A percentile compares a stretch with the other conserved stretches of the same genome.
phyloP scores from a whole-genome alignment of 108 stramenopile species.

The Nannochloropsis gaditana region DNA sequence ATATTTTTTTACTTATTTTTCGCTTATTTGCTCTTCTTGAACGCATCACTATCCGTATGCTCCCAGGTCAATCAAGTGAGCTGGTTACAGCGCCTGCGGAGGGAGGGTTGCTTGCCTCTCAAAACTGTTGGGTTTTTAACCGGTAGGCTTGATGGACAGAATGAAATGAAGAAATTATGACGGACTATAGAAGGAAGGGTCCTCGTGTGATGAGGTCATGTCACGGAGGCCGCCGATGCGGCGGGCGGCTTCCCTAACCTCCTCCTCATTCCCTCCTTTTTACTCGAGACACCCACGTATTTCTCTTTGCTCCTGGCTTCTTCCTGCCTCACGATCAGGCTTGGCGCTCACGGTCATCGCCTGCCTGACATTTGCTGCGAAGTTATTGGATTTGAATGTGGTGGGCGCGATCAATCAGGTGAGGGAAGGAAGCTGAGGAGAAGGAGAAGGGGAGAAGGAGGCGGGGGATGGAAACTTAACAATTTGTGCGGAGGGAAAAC shows the following conservation, averaged over 20 bases:
- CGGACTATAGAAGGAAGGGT: no score
- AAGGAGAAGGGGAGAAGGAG: background rate
- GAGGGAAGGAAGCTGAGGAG: background rate
- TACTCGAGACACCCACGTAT: background rate
- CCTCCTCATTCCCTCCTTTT: background rate
- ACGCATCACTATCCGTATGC: no score
- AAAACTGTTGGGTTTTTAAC: background rate
- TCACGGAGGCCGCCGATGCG: no score
- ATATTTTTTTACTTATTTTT: no score
- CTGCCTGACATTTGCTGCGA: conserved; percentile 1
- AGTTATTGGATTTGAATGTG: background rate
- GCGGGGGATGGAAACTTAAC: background rate
- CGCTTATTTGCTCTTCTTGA: no score
- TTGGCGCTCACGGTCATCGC: background rate
- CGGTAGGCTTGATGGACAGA: background rate
- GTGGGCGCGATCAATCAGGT: conserved; percentile 7
- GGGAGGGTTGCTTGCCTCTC: background rate
- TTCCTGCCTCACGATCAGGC: background rate
- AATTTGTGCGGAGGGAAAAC: background rate
- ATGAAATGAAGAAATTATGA: background rate
- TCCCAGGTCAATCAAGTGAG: background rate
- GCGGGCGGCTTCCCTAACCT: background rate
- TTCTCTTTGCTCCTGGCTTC: background rate
- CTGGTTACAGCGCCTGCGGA: background rate
- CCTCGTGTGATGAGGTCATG: no score